These are phyloP conservation scores for Favolaschia claudopus DNA, from an alignment of 768 basidiomycete species.

Conservation along the genomic window DNA sequence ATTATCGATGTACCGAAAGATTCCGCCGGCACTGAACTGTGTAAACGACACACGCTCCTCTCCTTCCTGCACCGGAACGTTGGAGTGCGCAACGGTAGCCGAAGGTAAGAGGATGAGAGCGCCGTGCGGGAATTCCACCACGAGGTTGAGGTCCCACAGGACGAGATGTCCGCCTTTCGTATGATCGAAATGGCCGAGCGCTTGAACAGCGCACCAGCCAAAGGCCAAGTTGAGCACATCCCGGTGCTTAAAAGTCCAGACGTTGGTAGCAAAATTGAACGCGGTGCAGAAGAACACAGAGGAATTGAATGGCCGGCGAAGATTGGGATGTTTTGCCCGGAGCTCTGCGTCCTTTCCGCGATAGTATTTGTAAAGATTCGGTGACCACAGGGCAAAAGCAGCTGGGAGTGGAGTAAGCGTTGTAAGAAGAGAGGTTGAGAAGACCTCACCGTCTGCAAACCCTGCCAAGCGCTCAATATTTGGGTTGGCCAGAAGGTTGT, in stretches of 20 bases:
- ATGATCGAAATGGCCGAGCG: conserved; percentile 37
- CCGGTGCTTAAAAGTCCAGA: conserved; percentile 26
- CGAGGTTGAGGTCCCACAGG: conserved; percentile 35
- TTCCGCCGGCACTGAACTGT: conserved; percentile 35
- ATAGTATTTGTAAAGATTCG: conserved; percentile 19
- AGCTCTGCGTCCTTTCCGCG: not conserved
- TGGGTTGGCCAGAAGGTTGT: not conserved
- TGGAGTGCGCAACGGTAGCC: conserved; percentile 34
- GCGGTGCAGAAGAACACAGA: conserved; percentile 31
- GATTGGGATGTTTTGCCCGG: not conserved
- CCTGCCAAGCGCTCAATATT: conserved; percentile 13
- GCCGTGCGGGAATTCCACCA: conserved; percentile 35
- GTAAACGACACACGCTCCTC: conserved; percentile 34
- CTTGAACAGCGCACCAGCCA: conserved; percentile 41
- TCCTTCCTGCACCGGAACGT: conserved; percentile 27
- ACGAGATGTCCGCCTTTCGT: conserved; percentile 41
- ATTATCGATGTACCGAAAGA: conserved; percentile 36
- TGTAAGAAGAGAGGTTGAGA: not conserved
- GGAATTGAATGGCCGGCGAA: conserved; percentile 23
- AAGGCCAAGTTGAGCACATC: conserved; percentile 40
- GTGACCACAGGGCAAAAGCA: conserved; percentile 21
- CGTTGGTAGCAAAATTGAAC: conserved; percentile 39
- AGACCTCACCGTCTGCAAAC: conserved; percentile 21
- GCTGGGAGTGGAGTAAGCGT: not conserved
- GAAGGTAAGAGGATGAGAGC: conserved; percentile 39